These are phyloP conservation scores for Fusarium scirpi DNA, from an alignment of 2,329 filamentous ascomycete species.

Conservation along the genomic window DNA sequence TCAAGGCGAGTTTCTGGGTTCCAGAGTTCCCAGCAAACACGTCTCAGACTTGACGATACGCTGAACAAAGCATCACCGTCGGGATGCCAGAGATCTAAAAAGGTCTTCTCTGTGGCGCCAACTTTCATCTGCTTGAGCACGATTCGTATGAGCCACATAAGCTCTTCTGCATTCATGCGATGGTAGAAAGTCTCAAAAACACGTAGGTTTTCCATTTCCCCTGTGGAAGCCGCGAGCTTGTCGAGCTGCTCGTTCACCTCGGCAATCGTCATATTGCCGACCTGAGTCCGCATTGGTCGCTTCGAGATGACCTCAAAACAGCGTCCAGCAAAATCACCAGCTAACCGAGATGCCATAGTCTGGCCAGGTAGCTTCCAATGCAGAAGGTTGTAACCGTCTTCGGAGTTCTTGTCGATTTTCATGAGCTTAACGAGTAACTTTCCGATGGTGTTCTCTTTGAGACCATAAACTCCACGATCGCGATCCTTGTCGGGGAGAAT, in stretches of 20 bases:
- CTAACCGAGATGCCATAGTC: conserved; percentile 70
- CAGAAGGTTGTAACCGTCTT: conserved; percentile 85
- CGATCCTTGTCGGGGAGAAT: conserved; percentile 94
- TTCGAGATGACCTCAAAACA: conserved; percentile 91
- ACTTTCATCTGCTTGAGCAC: conserved; percentile 83
- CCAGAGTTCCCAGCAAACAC: conserved; percentile 94
- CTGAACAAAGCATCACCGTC: conserved; percentile 85
- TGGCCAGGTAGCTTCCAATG: conserved; percentile 93
- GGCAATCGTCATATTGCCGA: conserved; percentile 84
- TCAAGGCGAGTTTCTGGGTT: conserved; percentile 79
- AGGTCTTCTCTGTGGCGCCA: conserved; percentile 86
- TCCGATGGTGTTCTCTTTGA: conserved; percentile 92
- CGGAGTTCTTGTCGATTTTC: conserved; percentile 90
- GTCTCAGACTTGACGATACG: conserved; percentile 87
- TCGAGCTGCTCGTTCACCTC: conserved; percentile 92
- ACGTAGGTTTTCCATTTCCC: conserved; percentile 85
- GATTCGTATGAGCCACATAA: conserved; percentile 95
- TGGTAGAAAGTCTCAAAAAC: conserved; percentile 88
- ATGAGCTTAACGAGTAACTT: conserved; percentile 92
- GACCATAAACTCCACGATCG: conserved; percentile 89
- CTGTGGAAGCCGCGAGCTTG: conserved; percentile 76
- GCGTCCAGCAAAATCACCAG: conserved; percentile 91
- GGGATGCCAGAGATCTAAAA: conserved; percentile 85
- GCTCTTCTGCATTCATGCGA: conserved; percentile 91
- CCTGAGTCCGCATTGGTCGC: conserved; percentile 77